phyloP scores from a whole-genome alignment of 225 moss, liverwort and hornwort genomes.

The Asterella californica region DNA sequence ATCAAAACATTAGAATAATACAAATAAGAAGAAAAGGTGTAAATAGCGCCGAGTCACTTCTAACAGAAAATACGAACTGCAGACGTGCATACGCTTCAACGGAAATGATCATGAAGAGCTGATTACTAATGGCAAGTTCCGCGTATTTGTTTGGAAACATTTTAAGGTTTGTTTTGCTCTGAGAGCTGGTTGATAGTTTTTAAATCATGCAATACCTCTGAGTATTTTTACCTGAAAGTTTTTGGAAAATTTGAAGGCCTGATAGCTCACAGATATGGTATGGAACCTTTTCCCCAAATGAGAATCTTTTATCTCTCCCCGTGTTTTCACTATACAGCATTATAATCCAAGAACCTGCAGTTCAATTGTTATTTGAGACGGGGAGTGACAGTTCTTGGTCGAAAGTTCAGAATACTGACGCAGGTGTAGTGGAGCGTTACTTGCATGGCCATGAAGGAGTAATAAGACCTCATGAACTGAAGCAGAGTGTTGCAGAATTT shows the following conservation, averaged over 20 bases:
- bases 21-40: too few species aligned
- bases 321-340: neutral
- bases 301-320: neutral
- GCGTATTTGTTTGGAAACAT: conserved; percentile 48
- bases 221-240: too few species aligned
- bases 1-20: neutral
- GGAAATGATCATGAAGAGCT: conserved; percentile 38
- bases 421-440: conserved; percentile 23
- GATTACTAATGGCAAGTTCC: conserved; percentile 47
- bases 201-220: too few species aligned
- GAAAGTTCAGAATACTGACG: conserved; percentile 20
- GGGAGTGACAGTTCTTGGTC: neutral
- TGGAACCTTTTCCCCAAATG: too few species aligned
- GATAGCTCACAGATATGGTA: too few species aligned
- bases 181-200: neutral
- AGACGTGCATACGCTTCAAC: conserved; percentile 53
- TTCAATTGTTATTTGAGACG: neutral
- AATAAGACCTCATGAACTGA: conserved; percentile 44
- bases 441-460: conserved; percentile 44
- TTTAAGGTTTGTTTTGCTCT: conserved; percentile 24
- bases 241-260: too few species aligned
- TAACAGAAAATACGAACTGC: neutral
- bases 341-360: neutral
- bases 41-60: too few species aligned
- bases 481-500: conserved; percentile 45